Percentiles rank a stretch among this genome's conserved stretches.
Conservation (phyloP, 805 yeast species). For the Ogataea methanolica region DNA sequence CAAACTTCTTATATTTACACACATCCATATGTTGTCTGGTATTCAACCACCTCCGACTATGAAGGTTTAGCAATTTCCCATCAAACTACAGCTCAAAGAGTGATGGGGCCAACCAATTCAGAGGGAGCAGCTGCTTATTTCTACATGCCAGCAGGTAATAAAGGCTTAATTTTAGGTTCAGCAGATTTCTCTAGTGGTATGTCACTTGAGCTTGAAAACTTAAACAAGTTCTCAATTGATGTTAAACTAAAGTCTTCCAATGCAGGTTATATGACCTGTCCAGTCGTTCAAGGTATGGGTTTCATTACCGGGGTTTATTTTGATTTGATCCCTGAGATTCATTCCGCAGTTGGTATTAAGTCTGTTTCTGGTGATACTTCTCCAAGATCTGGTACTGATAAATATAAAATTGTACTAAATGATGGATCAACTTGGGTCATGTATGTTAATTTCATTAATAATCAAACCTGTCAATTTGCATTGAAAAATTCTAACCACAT, state of each 20-base stretch:
- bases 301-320: constrained; percentile 63
- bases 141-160: constrained; percentile 56
- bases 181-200: constrained; percentile 30
- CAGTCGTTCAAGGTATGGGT: constrained; percentile 82
- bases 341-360: constrained; percentile 56
- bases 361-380: constrained; percentile 39
- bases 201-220: constrained; percentile 12
- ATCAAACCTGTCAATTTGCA: constrained; percentile 29
- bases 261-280: constrained; percentile 43
- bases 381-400: constrained; percentile 40
- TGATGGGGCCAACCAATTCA: constrained; percentile 53
- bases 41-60: constrained; percentile 37
- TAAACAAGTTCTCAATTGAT: constrained; percentile 19
- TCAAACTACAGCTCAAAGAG: constrained; percentile 51
- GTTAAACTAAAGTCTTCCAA: constrained; percentile 12
- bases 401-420: constrained; percentile 48
- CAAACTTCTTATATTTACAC: constrained; percentile 69
- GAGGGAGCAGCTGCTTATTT: constrained; percentile 46
- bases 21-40: constrained; percentile 73
- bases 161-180: constrained; percentile 48
- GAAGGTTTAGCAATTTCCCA: constrained; percentile 64
- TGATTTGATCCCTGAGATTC: constrained; percentile 46
- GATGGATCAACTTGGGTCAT: constrained; percentile 59
- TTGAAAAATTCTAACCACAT: constrained; percentile 28
- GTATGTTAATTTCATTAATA: constrained; percentile 47